A percentile compares a stretch with the other conserved stretches of the same genome.
These are phyloP conservation scores for Oryza glaberrima DNA, from an alignment of 176 grass and related monocot genomes.

Conservation along the genomic window DNA sequence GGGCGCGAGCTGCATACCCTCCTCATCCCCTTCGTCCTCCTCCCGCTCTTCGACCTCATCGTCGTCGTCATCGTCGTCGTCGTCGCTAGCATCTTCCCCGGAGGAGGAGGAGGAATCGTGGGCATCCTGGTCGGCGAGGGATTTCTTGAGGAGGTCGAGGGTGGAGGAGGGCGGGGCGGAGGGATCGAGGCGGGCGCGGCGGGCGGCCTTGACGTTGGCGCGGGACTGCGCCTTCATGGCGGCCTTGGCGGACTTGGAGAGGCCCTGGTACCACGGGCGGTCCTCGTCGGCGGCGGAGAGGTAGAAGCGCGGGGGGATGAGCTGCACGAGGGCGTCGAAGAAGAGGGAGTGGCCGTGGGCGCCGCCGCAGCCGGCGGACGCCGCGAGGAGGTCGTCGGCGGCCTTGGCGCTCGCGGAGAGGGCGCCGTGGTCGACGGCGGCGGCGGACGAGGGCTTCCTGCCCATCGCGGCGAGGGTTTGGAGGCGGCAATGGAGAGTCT, in stretches of 20 bases:
- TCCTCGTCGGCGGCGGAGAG: constrained; percentile 60
- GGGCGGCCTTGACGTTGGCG: constrained; percentile 67
- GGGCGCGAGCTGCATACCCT: constrained; percentile 29
- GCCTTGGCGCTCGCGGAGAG: constrained; percentile 34
- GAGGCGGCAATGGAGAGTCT: not conserved
- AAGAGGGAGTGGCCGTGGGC: constrained; percentile 61
- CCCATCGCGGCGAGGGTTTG: constrained; percentile 36
- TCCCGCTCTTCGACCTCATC: constrained; percentile 27
- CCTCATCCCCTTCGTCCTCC: constrained; percentile 1
- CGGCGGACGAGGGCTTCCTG: constrained; percentile 38
- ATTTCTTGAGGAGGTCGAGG: constrained; percentile 76
- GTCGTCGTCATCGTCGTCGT: not conserved
- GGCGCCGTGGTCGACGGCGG: constrained; percentile 19
- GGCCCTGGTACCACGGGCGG: constrained; percentile 80
- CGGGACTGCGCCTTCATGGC: constrained; percentile 71
- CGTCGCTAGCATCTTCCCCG: constrained; percentile 32
- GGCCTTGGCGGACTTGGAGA: constrained; percentile 70
- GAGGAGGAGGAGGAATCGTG: constrained; percentile 3
- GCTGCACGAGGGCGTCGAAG: constrained; percentile 82
- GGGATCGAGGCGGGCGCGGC: constrained; percentile 69
- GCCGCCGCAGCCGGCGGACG: constrained; percentile 26
- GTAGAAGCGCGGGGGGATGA: constrained; percentile 84
- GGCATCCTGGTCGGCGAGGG: constrained; percentile 37
- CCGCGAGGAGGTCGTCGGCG: constrained; percentile 41
- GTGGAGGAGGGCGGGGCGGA: constrained; percentile 57